Base-by-base conservation (phyloP, 345 rosid genomes). In the Physaria fendleri region DNA sequence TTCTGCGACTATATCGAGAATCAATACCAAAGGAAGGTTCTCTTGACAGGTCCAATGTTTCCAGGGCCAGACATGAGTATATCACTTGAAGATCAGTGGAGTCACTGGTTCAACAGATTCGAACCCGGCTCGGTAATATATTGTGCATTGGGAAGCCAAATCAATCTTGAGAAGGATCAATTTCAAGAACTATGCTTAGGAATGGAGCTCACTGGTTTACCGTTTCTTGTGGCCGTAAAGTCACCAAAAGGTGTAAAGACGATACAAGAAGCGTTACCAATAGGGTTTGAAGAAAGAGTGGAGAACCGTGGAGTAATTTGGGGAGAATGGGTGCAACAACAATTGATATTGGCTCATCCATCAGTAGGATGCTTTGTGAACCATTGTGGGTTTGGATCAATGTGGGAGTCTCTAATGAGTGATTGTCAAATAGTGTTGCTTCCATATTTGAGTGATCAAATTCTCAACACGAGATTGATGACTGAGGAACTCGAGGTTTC, bases 141-240 rank as follows among this genome's bases (percentile, higher is more conserved):
- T 11, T 78, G 82, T 49, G 78, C 78, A 25, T 34, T 80, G 1
- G 85, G 85, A 0, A 78, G 80, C 8, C 75, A 80, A 49, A 14
- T 52, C 30, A 37, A 3, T 2, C 50, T 77, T 0, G 54, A 65
- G 11, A 75, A 59, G 22, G 54, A 77, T 0, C 82, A 79, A 13
- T 81, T 81, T 11, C 82, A 79, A 53, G 81, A 79, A 53, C 41
- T 73, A 34, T 54, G 78, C 2, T 50, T 77, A 16, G 82, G 80
- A 23, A 59, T 80, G 24, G 80, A 75, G 60, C 58, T 66, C 1
- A 59, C 77, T 5, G 65, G 75, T 4, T 28, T 51, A 23, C 78
- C 78, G 2, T 80, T 80, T 56, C 10, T 80, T 9, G 66, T 51
- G 8, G 74, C 71, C 2, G 27, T 77, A 33, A 64, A 44, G 14